A percentile compares a stretch with the other conserved stretches of the same genome.
Conservation (phyloP, 2,329 filamentous ascomycete species). For the Ophiostoma angusticollis region DNA sequence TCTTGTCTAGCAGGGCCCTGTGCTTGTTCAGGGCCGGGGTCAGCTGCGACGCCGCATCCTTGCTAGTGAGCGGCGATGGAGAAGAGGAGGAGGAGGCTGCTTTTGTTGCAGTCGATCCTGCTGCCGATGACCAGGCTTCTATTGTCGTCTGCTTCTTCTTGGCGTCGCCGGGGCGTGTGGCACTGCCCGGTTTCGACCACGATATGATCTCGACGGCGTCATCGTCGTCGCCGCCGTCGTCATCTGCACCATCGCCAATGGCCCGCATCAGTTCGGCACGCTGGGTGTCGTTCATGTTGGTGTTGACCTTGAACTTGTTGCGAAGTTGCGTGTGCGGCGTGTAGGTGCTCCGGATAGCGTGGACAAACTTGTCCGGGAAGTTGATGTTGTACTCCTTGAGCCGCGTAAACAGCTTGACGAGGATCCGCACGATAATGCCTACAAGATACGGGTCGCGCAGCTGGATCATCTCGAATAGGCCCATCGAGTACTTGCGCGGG, state of each 20-base stretch:
- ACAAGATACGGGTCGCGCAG: conserved; percentile 80
- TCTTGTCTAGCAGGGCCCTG: conserved; percentile 31
- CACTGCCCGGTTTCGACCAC: conserved; percentile 14
- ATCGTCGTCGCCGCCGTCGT: conserved; percentile 30
- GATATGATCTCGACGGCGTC: conserved; percentile 20
- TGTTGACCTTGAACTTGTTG: conserved; percentile 49
- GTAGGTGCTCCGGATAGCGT: conserved; percentile 53
- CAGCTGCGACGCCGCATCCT: conserved; percentile 34
- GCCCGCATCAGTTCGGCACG: conserved; percentile 67
- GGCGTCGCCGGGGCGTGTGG: conserved; percentile 13
- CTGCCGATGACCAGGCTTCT: conserved; percentile 13
- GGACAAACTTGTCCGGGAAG: conserved; percentile 38
- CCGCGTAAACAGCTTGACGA: conserved; percentile 71
- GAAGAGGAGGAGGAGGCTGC: background rate
- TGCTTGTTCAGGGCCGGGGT: conserved; percentile 32
- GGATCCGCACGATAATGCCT: conserved; percentile 65
- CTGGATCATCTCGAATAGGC: conserved; percentile 78
- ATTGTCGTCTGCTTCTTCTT: conserved; percentile 19
- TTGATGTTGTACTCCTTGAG: conserved; percentile 67
- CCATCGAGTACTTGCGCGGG: conserved; percentile 49
- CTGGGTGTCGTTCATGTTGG: conserved; percentile 70
- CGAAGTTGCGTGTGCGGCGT: conserved; percentile 43
- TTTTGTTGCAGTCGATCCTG: background rate
- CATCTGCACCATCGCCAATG: conserved; percentile 45
- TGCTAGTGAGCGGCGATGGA: conserved; percentile 24